phyloP scores from a whole-genome alignment of 2,329 filamentous ascomycete species.

The Paraphoma sp. region DNA sequence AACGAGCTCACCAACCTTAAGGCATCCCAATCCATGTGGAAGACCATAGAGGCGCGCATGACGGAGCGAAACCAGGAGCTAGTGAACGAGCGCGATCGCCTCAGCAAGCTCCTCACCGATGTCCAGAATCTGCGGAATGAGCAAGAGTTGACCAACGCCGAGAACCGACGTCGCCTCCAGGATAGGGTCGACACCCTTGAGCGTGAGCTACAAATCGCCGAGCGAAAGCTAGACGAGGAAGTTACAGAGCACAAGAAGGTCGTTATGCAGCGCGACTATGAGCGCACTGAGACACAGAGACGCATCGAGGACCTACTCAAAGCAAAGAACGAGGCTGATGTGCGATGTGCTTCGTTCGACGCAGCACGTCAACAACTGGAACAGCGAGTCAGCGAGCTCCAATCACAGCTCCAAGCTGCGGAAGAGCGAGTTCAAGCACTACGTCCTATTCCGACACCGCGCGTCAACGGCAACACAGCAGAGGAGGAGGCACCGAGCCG shows the following conservation, averaged over 20 bases:
- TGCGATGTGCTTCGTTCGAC: conserved; percentile 85
- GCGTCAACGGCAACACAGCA: conserved; percentile 55
- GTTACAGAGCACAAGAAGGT: conserved; percentile 84
- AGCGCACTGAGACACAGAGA: conserved; percentile 85
- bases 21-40: conserved; percentile 93
- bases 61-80: conserved; percentile 87
- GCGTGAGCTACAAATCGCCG: conserved; percentile 76
- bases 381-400: conserved; percentile 84
- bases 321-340: conserved; percentile 79
- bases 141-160: conserved; percentile 82
- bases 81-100: conserved; percentile 80
- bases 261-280: conserved; percentile 85
- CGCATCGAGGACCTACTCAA: conserved; percentile 90
- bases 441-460: conserved; percentile 76
- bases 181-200: conserved; percentile 79
- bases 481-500: conserved; percentile 65
- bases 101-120: conserved; percentile 82
- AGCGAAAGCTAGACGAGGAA: conserved; percentile 84
- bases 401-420: conserved; percentile 84
- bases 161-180: conserved; percentile 81
- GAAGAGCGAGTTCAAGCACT: conserved; percentile 86
- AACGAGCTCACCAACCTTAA: conserved; percentile 93
- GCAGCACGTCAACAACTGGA: conserved; percentile 90
- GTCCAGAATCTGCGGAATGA: conserved; percentile 92
- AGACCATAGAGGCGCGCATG: conserved; percentile 87